These are phyloP conservation scores for Stephania cephalantha DNA, from an alignment of 164 flowering plant species.

Conservation along the genomic window DNA sequence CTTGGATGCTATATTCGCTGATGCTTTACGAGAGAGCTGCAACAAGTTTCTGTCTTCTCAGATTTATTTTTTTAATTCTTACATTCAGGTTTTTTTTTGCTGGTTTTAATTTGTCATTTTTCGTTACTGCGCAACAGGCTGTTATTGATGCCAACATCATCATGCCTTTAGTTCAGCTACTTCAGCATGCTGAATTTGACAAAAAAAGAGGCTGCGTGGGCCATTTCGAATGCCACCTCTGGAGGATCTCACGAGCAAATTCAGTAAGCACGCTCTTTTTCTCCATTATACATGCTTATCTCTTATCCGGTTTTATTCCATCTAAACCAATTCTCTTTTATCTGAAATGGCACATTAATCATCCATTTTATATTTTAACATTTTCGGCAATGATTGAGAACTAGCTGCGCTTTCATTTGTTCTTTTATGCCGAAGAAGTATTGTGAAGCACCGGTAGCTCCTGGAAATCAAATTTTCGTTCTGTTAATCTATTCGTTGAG, in stretches of 20 bases:
- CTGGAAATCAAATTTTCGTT: too few relatives aligned
- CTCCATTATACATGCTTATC: not conserved
- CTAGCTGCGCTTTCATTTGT: too few relatives aligned
- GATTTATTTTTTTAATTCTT: not conserved
- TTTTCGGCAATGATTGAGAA: too few relatives aligned
- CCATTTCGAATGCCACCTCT: constrained; percentile 66
- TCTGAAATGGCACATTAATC: too few relatives aligned
- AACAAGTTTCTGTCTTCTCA: not conserved
- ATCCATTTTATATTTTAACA: too few relatives aligned
- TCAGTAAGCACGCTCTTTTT: constrained; percentile 24
- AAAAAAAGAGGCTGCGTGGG: constrained; percentile 84
- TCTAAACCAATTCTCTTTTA: not conserved
- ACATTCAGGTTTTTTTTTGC: not conserved
- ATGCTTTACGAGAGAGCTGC: not conserved
- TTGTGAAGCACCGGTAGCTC: too few relatives aligned
- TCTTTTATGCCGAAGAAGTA: too few relatives aligned
- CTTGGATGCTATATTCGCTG: not conserved
- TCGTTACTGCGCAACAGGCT: constrained; percentile 33
- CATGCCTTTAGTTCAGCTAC: constrained; percentile 51
- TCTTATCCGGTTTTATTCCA: not conserved
- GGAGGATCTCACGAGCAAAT: constrained; percentile 67
- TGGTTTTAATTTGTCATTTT: not conserved
- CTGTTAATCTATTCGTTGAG: too few relatives aligned
- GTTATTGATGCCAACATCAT: constrained; percentile 56
- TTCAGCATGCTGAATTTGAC: constrained; percentile 62